These are phyloP conservation scores for Fraxinus anomala DNA, from an alignment of 257 asterid genomes.

Conservation along the genomic window DNA sequence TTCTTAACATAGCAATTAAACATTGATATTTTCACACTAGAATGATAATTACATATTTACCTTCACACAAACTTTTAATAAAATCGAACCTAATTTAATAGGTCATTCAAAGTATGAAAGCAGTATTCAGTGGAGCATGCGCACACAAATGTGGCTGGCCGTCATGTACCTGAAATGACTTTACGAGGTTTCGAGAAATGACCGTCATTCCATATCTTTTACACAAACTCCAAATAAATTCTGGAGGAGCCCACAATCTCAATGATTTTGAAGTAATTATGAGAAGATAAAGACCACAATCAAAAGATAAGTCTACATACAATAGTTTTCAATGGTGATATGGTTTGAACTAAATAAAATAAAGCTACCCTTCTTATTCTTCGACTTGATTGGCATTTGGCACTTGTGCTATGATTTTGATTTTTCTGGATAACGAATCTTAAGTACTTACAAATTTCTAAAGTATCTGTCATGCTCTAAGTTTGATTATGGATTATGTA, in stretches of 20 bases:
- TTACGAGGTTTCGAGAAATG: not conserved
- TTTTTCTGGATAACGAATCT: not conserved
- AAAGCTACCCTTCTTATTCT: not conserved
- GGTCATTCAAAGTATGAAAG: too few species aligned
- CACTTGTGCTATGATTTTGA: not conserved
- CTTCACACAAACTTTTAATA: too few species aligned
- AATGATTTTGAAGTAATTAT: not conserved
- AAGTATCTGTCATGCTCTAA: not conserved
- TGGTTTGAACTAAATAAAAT: not conserved
- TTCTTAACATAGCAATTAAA: too few species aligned
- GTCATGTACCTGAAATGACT: not conserved
- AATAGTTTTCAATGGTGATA: not conserved
- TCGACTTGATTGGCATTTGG: not conserved
- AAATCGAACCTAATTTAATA: too few species aligned
- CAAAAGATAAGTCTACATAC: not conserved
- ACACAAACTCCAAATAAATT: not conserved
- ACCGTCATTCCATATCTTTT: not conserved
- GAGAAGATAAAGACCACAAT: not conserved
- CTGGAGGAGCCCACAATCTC: not conserved
- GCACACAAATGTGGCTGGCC: too few species aligned
- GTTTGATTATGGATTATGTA: not conserved
- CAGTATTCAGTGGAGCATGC: too few species aligned
- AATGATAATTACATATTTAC: too few species aligned
- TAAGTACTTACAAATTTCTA: not conserved
- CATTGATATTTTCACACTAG: too few species aligned